Conservation (phyloP, 116 monocot species). For the Phalaenopsis hybrid region DNA sequence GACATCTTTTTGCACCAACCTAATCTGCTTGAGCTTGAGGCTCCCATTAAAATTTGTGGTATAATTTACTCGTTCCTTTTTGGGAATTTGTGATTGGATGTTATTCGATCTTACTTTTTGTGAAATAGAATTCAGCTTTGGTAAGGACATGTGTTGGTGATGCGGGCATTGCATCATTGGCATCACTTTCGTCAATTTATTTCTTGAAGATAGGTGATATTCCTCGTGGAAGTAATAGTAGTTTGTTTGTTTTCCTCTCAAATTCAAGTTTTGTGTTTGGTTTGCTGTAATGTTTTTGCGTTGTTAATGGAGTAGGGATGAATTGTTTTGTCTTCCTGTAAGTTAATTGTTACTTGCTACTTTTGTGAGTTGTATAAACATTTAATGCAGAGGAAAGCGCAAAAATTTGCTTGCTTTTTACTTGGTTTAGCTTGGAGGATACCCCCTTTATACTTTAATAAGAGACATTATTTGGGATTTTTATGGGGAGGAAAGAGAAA, state of each 20-base stretch:
- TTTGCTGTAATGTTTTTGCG: background rate
- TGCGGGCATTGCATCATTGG: background rate
- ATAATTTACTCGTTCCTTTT: background rate
- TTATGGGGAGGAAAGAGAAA: too few species aligned
- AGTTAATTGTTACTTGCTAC: background rate
- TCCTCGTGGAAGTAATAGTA: background rate
- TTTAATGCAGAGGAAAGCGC: background rate
- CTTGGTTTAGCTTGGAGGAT: background rate
- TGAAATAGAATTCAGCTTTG: background rate
- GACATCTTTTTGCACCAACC: constrained; percentile 28
- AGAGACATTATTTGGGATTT: background rate
- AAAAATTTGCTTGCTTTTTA: background rate
- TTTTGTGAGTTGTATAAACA: background rate
- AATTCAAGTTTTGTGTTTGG: too few species aligned
- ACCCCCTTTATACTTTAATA: background rate
- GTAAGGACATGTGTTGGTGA: background rate
- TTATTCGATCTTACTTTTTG: background rate
- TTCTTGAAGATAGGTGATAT: background rate
- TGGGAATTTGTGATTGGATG: background rate
- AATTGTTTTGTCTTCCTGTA: background rate
- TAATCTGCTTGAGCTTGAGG: constrained; percentile 32
- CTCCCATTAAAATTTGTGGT: constrained; percentile 35
- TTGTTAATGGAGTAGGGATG: background rate
- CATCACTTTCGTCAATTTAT: background rate
- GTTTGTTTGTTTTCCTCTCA: background rate